A percentile compares a stretch with the other conserved stretches of the same genome.
These are phyloP conservation scores for Tolypocladium capitatum DNA, from an alignment of 2,329 filamentous ascomycete species.

Conservation along the genomic window DNA sequence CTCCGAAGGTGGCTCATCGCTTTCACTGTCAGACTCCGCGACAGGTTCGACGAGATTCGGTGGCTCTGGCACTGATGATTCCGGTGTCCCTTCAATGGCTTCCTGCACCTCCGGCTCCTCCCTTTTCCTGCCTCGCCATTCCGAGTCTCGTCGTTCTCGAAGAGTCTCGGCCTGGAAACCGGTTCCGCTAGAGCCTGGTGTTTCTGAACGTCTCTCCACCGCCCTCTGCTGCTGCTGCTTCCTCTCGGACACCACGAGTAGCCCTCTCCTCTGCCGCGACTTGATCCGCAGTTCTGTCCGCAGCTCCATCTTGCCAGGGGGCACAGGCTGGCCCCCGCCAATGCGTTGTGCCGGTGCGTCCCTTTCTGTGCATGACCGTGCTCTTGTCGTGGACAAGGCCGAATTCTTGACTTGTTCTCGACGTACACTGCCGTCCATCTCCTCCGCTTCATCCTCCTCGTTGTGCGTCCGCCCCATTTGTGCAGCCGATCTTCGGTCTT, in stretches of 20 bases:
- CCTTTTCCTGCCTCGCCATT: neutral
- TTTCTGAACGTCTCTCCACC: neutral
- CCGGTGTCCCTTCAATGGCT: neutral
- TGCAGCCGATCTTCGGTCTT: neutral
- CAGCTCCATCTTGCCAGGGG: slow-evolving; percentile 9
- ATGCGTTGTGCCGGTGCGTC: neutral
- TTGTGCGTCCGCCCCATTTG: neutral
- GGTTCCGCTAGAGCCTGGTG: neutral
- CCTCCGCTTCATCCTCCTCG: neutral
- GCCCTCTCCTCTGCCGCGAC: slow-evolving; percentile 31
- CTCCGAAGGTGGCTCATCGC: neutral
- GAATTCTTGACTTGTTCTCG: neutral
- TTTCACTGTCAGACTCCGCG: neutral
- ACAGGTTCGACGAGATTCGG: neutral
- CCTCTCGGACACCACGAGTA: slow-evolving; percentile 31
- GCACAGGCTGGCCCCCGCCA: neutral
- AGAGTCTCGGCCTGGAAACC: neutral
- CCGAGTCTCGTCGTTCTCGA: neutral
- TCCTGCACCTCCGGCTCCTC: neutral
- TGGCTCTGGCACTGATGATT: neutral
- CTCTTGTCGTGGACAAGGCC: neutral
- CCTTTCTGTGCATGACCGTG: neutral
- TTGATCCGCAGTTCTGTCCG: slow-evolving; percentile 34
- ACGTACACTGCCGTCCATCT: neutral
- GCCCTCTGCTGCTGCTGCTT: slow-evolving; percentile 1